phyloP scores from a whole-genome alignment of 306 rosid species.

The Ormosia semicastrata region DNA sequence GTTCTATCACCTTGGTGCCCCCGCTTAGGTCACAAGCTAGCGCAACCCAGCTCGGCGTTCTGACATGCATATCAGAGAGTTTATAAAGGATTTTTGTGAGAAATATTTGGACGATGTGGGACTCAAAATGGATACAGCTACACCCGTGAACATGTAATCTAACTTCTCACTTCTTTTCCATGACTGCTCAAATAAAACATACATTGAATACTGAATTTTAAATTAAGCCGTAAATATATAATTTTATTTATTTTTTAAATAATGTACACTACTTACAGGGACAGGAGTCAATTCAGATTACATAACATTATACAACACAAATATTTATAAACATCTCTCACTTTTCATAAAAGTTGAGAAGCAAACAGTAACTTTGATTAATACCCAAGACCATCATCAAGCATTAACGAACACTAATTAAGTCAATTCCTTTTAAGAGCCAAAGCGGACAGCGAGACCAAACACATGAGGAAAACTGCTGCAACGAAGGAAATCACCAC shows the following conservation, averaged over 20 bases:
- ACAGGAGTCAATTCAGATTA: neutral
- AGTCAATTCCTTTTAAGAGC: constrained; percentile 34
- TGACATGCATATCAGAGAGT: neutral
- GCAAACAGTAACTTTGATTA: neutral
- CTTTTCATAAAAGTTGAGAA: neutral
- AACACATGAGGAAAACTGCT: constrained; percentile 17
- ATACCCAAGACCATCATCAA: neutral
- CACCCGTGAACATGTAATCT: too few relatives aligned
- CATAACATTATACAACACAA: neutral
- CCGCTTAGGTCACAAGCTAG: neutral
- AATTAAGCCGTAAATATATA: too few relatives aligned
- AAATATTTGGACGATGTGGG: neutral
- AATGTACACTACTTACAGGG: too few relatives aligned
- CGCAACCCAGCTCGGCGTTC: neutral
- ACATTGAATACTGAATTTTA: too few relatives aligned
- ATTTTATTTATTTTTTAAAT: too few relatives aligned
- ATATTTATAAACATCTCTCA: neutral
- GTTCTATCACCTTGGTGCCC: neutral
- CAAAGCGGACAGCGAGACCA: constrained; percentile 39
- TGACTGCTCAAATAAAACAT: too few relatives aligned
- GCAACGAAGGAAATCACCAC: constrained; percentile 44
- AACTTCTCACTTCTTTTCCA: too few relatives aligned
- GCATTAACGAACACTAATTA: neutral
- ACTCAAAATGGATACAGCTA: neutral
- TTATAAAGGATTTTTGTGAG: too few relatives aligned